Evolutionary conservation across 2,329 filamentous ascomycete species (phyloP).

Genomic region (Macroventuria anomochaeta): DNA sequence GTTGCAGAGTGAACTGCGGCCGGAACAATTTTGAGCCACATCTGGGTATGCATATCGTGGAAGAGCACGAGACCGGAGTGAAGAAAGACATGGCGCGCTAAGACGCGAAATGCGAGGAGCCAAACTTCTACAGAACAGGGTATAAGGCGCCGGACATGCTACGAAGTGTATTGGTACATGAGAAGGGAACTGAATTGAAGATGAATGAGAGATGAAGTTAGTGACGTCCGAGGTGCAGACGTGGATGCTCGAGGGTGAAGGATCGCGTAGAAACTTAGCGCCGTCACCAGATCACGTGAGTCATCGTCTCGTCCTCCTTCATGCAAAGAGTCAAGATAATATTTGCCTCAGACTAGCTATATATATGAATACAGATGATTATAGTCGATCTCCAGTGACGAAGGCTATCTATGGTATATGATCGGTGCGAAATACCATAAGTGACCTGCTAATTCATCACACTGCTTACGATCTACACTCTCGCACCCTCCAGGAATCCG

Average conservation of each 20-base stretch:
- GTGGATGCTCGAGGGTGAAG: not conserved
- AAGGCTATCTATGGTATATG: too few species aligned
- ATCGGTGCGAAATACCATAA: too few species aligned
- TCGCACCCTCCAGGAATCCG: too few species aligned
- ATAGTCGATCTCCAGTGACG: too few species aligned
- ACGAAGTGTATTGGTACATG: not conserved
- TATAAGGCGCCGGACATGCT: not conserved
- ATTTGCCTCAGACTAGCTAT: too few species aligned
- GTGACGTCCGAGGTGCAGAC: not conserved
- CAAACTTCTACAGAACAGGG: not conserved
- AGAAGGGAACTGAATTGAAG: not conserved
- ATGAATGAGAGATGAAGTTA: not conserved
- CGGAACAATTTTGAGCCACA: not conserved
- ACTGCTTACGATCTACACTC: too few species aligned
- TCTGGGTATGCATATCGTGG: not conserved
- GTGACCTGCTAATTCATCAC: too few species aligned
- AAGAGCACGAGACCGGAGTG: not conserved
- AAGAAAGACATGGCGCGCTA: slow-evolving; percentile 4
- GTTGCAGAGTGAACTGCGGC: not conserved
- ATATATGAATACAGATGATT: too few species aligned
- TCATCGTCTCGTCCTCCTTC: too few species aligned
- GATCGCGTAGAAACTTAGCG: not conserved
- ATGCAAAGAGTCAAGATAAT: not conserved
- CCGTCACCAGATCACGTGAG: slow-evolving; percentile 2
- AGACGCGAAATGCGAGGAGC: not conserved